Conservation (phyloP, 345 rosid genomes). For the Trapa bicornis region DNA sequence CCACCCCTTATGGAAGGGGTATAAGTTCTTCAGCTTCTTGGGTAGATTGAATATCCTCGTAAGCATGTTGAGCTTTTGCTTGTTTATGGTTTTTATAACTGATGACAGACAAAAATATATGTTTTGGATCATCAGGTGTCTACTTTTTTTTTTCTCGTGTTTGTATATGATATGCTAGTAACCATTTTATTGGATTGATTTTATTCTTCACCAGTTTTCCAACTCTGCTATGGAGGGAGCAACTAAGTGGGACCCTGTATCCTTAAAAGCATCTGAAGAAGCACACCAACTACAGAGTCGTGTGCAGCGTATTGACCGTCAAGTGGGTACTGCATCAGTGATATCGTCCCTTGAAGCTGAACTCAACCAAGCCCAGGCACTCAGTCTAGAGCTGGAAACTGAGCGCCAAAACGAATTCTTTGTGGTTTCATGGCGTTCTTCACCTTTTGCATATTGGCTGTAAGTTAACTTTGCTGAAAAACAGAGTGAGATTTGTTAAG, state of each 20-base stretch:
- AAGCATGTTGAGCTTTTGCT: not conserved
- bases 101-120: not conserved
- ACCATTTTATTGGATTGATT: not conserved
- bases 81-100: not conserved
- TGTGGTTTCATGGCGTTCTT: slow-evolving; percentile 62
- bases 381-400: slow-evolving; percentile 50
- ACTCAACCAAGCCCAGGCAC: slow-evolving; percentile 50
- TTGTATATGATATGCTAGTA: not conserved
- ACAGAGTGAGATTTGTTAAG: slow-evolving; percentile 23
- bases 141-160: too few relatives aligned
- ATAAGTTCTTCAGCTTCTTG: not conserved
- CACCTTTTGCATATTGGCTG: slow-evolving; percentile 43
- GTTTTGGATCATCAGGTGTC: not conserved
- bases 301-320: slow-evolving; percentile 36
- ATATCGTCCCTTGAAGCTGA: slow-evolving; percentile 55
- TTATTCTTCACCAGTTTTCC: slow-evolving; percentile 24
- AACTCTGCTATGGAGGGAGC: slow-evolving; percentile 70
- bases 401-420: slow-evolving; percentile 77
- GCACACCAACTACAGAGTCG: slow-evolving; percentile 30
- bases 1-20: not conserved
- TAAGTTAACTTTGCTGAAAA: slow-evolving; percentile 34
- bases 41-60: not conserved
- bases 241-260: slow-evolving; percentile 73
- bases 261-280: slow-evolving; percentile 35
- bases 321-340: slow-evolving; percentile 45